phyloP scores from a whole-genome alignment of 192 early-diverging fungal genomes.

The Piromyces finnis region DNA sequence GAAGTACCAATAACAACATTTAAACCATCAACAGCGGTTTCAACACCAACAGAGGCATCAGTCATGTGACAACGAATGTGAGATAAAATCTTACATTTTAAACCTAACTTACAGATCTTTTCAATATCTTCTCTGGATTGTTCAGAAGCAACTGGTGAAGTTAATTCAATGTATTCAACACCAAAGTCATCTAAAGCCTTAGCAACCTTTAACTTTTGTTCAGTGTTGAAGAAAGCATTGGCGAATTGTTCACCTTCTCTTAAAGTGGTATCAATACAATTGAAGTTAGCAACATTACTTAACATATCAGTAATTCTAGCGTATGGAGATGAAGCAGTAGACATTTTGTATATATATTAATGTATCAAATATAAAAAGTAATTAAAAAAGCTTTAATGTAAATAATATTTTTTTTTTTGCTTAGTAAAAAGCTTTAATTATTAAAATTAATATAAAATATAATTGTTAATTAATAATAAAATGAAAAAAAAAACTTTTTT shows the following conservation, averaged over 20 bases:
- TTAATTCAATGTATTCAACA: slow-evolving; percentile 96
- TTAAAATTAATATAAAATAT: too few relatives aligned
- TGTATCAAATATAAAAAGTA: too few relatives aligned
- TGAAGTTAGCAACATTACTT: too few relatives aligned
- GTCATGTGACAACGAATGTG: slow-evolving; percentile 98
- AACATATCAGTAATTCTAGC: too few relatives aligned
- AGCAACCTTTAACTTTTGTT: slow-evolving; percentile 95
- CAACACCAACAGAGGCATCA: slow-evolving; percentile 88
- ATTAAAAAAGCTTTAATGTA: too few relatives aligned
- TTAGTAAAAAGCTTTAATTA: too few relatives aligned
- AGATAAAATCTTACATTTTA: slow-evolving; percentile 95
- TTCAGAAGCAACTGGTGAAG: slow-evolving; percentile 89
- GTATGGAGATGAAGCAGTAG: too few relatives aligned
- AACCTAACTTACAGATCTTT: slow-evolving; percentile 74
- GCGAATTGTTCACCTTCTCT: slow-evolving; percentile 98
- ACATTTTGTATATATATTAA: too few relatives aligned
- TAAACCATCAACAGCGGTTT: slow-evolving; percentile 92
- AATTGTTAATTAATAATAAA: too few relatives aligned
- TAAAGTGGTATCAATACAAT: not conserved
- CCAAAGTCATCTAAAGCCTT: slow-evolving; percentile 96
- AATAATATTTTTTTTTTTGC: too few relatives aligned
- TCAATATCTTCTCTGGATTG: slow-evolving; percentile 85
- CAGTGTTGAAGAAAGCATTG: slow-evolving; percentile 95
- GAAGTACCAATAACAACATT: slow-evolving; percentile 97
- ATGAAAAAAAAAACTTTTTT: too few relatives aligned